phyloP scores from a whole-genome alignment of 129 eudicot genomes.

The Scalesia atractyloides region DNA sequence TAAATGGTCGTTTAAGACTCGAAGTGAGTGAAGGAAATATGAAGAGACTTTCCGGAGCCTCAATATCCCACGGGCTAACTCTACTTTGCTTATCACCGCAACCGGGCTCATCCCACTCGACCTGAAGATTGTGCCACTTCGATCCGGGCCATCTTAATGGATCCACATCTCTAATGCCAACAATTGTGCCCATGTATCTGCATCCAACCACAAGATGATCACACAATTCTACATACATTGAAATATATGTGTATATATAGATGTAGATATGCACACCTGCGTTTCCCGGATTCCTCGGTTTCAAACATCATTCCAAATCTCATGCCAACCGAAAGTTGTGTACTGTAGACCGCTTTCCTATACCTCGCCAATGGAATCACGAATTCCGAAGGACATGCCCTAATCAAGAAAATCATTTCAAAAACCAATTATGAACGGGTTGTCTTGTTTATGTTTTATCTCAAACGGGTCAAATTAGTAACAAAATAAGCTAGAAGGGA shows the following conservation, averaged over 20 bases:
- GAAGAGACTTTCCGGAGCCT: slow-evolving; percentile 97
- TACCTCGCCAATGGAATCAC: slow-evolving; percentile 74
- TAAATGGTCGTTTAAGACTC: slow-evolving; percentile 86
- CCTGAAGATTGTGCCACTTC: slow-evolving; percentile 97
- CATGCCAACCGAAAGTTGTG: slow-evolving; percentile 95
- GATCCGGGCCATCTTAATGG: slow-evolving; percentile 94
- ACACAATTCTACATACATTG: not conserved
- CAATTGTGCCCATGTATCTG: slow-evolving; percentile 98
- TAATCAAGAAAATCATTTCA: slow-evolving; percentile 18
- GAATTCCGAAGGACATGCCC: slow-evolving; percentile 99
- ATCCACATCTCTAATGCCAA: slow-evolving; percentile 83
- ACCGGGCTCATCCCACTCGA: slow-evolving; percentile 98
- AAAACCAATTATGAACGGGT: not conserved
- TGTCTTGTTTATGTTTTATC: not conserved
- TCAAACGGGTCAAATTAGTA: not conserved
- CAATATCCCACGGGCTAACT: slow-evolving; percentile 98
- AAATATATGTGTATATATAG: not conserved
- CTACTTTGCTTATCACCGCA: slow-evolving; percentile 87
- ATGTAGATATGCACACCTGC: slow-evolving; percentile 53
- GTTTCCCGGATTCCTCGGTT: slow-evolving; percentile 93
- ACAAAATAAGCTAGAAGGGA: not conserved
- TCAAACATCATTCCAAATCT: slow-evolving; percentile 99
- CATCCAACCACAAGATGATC: slow-evolving; percentile 1
- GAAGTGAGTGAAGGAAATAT: slow-evolving; percentile 91
- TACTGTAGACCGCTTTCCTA: slow-evolving; percentile 69